A percentile compares a stretch with the other conserved stretches of the same genome.
Conservation (phyloP, 192 early-diverging fungal genomes). For the Rhizophagus clarus region DNA sequence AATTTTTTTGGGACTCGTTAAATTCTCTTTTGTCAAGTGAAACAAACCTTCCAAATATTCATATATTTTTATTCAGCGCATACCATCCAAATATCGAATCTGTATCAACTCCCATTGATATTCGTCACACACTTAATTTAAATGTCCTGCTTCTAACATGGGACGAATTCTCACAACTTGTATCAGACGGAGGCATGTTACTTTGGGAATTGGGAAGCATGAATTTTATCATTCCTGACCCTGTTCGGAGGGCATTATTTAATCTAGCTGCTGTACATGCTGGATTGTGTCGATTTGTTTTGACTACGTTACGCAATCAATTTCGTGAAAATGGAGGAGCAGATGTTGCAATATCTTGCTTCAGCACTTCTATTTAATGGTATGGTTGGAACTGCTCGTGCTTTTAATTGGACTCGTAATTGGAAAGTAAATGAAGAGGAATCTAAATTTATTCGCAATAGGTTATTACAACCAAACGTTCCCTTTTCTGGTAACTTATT, state of each 20-base stretch:
- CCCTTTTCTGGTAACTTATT: not conserved
- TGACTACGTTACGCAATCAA: not conserved
- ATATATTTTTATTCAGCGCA: no score
- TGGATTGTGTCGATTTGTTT: constrained; percentile 9
- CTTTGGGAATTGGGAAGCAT: no score
- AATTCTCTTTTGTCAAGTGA: not conserved
- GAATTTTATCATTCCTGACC: not conserved
- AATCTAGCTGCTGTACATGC: not conserved
- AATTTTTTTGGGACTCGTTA: not conserved
- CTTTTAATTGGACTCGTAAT: not conserved
- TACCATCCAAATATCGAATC: no score
- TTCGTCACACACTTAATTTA: no score
- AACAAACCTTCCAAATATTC: no score
- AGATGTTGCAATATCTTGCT: not conserved
- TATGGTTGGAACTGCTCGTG: no score
- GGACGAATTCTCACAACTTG: no score
- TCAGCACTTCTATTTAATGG: no score
- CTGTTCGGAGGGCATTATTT: not conserved
- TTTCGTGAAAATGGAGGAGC: not conserved
- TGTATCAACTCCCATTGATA: no score
- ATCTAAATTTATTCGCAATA: constrained; percentile 3
- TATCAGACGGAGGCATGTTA: no score
- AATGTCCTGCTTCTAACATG: no score
- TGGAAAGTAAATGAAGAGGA: constrained; percentile 2
- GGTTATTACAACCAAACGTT: not conserved